A percentile compares a stretch with the other conserved stretches of the same genome.
These are phyloP conservation scores for Tylopilus balloui DNA, from an alignment of 768 basidiomycete species.

Conservation along the genomic window DNA sequence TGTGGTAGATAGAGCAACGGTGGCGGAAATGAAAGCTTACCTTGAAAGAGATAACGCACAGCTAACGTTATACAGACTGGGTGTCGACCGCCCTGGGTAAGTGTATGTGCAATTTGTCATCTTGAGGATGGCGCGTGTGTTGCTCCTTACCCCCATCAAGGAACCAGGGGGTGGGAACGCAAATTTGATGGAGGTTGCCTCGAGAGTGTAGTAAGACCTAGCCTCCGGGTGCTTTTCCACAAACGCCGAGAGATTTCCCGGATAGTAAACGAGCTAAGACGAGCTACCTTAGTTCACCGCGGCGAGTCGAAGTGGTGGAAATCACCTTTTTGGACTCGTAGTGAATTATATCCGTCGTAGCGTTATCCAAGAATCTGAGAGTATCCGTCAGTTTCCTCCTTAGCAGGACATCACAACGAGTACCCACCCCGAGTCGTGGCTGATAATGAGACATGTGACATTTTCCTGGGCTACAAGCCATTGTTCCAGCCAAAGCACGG, in stretches of 20 bases:
- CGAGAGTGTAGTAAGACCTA: conserved; percentile 93
- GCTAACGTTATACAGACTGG: conserved; percentile 82
- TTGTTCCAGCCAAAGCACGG: conserved; percentile 88
- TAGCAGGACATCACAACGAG: conserved; percentile 2
- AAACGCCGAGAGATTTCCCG: conserved; percentile 86
- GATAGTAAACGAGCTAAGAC: conserved; percentile 82
- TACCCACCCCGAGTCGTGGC: conserved; percentile 92
- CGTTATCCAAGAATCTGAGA: conserved; percentile 83
- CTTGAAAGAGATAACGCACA: conserved; percentile 93
- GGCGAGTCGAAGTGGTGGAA: conserved; percentile 14
- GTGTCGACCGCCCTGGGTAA: conserved; percentile 78
- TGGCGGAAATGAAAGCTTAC: conserved; percentile 38
- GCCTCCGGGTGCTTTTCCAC: conserved; percentile 90
- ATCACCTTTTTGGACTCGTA: conserved; percentile 88
- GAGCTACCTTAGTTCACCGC: conserved; percentile 13
- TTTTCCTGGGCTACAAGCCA: conserved; percentile 79
- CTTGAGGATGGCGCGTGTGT: conserved; percentile 93
- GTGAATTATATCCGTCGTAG: conserved; percentile 96
- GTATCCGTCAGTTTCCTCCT: conserved; percentile 6
- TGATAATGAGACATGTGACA: conserved; percentile 89
- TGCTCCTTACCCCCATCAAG: conserved; percentile 94
- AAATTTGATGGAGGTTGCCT: conserved; percentile 91
- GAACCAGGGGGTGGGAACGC: conserved; percentile 94
- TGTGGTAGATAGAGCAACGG: conserved; percentile 12
- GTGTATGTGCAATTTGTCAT: conserved; percentile 89